Evolutionary conservation across 1,284 basidiomycete species (phyloP).

Genomic region (Cryptococcus hybrid): DNA sequence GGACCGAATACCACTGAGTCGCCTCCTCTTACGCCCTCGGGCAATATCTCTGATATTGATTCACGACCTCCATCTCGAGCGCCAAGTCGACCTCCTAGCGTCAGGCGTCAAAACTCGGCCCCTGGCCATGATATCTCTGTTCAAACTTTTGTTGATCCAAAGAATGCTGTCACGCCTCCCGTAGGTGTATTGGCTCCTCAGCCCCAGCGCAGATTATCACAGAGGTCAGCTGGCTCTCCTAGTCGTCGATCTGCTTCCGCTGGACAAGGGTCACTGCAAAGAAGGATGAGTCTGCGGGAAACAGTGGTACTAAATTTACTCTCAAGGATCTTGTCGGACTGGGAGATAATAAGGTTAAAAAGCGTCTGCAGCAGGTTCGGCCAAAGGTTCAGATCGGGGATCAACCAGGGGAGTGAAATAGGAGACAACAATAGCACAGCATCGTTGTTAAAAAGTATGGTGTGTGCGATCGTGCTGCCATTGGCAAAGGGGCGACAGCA

Average conservation of each 20-base stretch:
- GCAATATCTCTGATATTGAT: slow-evolving; percentile 21
- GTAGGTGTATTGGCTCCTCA: slow-evolving; percentile 3
- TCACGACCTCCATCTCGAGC: slow-evolving; percentile 38
- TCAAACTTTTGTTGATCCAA: slow-evolving; percentile 28
- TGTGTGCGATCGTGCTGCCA: slow-evolving; percentile 93
- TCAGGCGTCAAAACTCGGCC: slow-evolving; percentile 27
- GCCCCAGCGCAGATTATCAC: slow-evolving; percentile 24
- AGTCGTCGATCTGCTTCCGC: slow-evolving; percentile 19
- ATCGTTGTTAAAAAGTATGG: slow-evolving; percentile 86
- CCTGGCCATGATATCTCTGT: slow-evolving; percentile 25
- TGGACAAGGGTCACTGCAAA: slow-evolving; percentile 21
- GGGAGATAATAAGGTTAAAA: slow-evolving; percentile 61
- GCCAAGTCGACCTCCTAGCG: slow-evolving; percentile 35
- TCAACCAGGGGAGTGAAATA: slow-evolving; percentile 42
- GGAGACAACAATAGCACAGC: slow-evolving; percentile 47
- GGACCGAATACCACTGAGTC: slow-evolving; percentile 20
- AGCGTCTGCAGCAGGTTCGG: slow-evolving; percentile 61
- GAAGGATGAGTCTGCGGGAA: slow-evolving; percentile 46
- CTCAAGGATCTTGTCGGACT: slow-evolving; percentile 72
- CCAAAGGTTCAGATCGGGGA: slow-evolving; percentile 53
- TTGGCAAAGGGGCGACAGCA: slow-evolving; percentile 96
- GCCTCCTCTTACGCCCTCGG: slow-evolving; percentile 36
- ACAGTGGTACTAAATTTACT: slow-evolving; percentile 66
- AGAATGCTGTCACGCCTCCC: slow-evolving; percentile 13
- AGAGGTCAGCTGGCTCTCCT: slow-evolving; percentile 24